Conservation (phyloP, 192 early-diverging fungal species). For the Thamnidium elegans region DNA sequence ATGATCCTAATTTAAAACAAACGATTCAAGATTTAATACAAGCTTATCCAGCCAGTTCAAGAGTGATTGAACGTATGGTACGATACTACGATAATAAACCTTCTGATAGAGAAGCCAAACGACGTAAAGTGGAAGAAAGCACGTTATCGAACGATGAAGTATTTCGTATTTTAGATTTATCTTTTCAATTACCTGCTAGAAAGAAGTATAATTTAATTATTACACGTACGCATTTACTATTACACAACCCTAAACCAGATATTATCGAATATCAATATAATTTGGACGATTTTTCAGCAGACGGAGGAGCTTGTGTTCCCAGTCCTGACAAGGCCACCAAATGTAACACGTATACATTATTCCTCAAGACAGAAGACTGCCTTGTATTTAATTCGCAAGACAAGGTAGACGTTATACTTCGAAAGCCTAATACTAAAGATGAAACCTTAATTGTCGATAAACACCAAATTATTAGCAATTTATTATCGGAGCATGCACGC, state of each 20-base stretch:
- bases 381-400: neutral
- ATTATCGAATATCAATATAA: neutral
- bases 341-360: neutral
- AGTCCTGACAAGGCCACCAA: constrained; percentile 11
- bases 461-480: neutral
- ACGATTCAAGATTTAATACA: constrained; percentile 4
- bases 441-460: neutral
- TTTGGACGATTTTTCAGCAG: neutral
- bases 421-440: neutral
- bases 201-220: constrained; percentile 5
- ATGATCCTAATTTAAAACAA: constrained; percentile 9
- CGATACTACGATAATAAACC: neutral
- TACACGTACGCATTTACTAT: neutral
- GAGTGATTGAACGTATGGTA: constrained; percentile 7
- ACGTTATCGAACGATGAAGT: neutral
- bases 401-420: neutral
- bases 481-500: neutral
- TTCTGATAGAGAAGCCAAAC: neutral
- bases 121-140: neutral
- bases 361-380: neutral
- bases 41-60: neutral
- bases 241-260: constrained; percentile 4
- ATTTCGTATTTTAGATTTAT: neutral
- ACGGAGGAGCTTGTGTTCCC: constrained; percentile 3
- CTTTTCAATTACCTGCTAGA: constrained; percentile 10